Percentiles rank a stretch among this genome's conserved stretches.
Conservation (phyloP, 495 filamentous ascomycete species). For the Alectoria sarmentosa region DNA sequence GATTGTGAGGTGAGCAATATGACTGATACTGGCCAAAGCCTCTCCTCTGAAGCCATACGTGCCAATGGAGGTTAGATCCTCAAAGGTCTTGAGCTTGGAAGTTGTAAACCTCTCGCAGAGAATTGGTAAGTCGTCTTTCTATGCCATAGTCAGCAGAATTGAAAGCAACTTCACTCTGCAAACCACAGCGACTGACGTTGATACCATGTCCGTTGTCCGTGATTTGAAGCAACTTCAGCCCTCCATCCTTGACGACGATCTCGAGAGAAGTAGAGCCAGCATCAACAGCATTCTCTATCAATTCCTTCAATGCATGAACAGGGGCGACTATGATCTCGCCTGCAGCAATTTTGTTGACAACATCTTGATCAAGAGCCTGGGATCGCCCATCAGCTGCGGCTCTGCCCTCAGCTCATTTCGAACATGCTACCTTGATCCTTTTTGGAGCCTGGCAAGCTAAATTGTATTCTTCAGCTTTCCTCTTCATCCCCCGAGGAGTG, state of each 20-base stretch:
- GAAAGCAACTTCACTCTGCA: background rate
- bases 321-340: conserved; percentile 98
- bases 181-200: conserved; percentile 51
- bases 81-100: conserved; percentile 90
- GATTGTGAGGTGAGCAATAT: conserved; percentile 92
- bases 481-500: conserved; percentile 53
- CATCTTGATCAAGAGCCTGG: conserved; percentile 85
- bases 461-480: conserved; percentile 49
- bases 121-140: conserved; percentile 88
- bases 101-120: conserved; percentile 97
- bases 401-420: background rate
- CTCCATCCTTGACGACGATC: conserved; percentile 89
- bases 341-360: conserved; percentile 99
- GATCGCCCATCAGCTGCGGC: conserved; percentile 15
- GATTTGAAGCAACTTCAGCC: conserved; percentile 94
- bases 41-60: conserved; percentile 98
- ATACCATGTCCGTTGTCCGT: conserved; percentile 98
- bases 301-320: conserved; percentile 92
- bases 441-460: conserved; percentile 44
- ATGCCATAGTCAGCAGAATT: conserved; percentile 4
- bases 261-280: conserved; percentile 90
- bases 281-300: conserved; percentile 97
- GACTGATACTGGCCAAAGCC: conserved; percentile 95
- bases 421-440: conserved; percentile 52
- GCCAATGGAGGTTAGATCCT: conserved; percentile 83